Conservation (phyloP, 2,329 filamentous ascomycete genomes). For the Chrysoporthe puriensis region DNA sequence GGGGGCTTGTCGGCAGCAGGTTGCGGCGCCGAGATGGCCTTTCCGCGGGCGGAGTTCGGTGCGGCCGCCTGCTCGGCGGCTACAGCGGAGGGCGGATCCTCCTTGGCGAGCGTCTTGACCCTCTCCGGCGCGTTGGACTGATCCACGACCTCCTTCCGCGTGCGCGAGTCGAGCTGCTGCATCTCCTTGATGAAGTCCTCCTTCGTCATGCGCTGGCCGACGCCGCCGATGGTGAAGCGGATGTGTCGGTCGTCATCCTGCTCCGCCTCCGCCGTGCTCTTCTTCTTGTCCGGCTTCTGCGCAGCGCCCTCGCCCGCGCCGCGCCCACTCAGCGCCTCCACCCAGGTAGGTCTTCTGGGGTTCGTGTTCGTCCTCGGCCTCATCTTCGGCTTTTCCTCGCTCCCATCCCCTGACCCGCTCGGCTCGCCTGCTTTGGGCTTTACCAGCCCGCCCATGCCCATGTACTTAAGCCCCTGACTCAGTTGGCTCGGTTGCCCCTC, state of each 20-base stretch:
- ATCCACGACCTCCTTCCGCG: conserved; percentile 58
- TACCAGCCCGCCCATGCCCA: conserved; percentile 53
- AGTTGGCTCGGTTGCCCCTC: conserved; percentile 46
- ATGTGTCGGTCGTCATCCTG: conserved; percentile 71
- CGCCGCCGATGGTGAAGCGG: conserved; percentile 74
- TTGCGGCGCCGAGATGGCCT: conserved; percentile 23
- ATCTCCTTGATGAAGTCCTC: conserved; percentile 79
- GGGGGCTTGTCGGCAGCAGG: conserved; percentile 1
- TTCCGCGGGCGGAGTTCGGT: conserved; percentile 22
- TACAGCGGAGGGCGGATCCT: conserved; percentile 35
- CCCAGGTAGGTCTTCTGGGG: conserved; percentile 22
- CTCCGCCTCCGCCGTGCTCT: conserved; percentile 45
- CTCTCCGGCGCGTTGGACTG: conserved; percentile 52
- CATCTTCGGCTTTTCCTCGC: conserved; percentile 27
- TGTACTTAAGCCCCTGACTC: conserved; percentile 54
- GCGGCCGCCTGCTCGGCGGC: not conserved
- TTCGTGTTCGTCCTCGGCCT: not conserved
- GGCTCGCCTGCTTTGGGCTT: conserved; percentile 40
- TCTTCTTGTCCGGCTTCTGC: conserved; percentile 45
- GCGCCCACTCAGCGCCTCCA: conserved; percentile 9
- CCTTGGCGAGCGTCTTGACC: conserved; percentile 54
- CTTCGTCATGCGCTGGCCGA: conserved; percentile 77
- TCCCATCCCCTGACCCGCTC: conserved; percentile 29
- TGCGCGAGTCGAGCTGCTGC: conserved; percentile 70
- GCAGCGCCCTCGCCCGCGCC: conserved; percentile 39